Evolutionary conservation across 768 basidiomycete species (phyloP), one percentile per base, ranked within the genome.

Genomic region (Tulasnella sp.): DNA sequence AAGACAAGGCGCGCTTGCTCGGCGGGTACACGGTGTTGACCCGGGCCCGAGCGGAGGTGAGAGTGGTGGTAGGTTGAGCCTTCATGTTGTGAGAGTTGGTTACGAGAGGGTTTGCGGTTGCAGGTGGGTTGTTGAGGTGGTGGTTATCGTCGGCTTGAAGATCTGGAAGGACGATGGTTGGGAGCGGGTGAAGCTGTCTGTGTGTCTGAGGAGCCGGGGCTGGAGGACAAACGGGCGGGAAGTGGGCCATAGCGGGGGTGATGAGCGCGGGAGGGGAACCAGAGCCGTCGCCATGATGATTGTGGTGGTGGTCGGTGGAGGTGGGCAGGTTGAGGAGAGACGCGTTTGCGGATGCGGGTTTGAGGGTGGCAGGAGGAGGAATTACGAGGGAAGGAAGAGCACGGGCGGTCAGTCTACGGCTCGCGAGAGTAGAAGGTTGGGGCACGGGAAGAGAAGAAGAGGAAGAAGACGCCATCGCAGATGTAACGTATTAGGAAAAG

Each of bases 111-210:
- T 54, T 22, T n/a, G 42, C 41, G 90, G 88, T 83, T 91, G 86
- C 72, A 86, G 86, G 44, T 69, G 64, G 64, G 64, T 69, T 9
- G 31, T 16, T 37, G 37, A 37, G 64, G 64, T 92, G 46, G 16
- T 90, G 82, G 90, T 87, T 88, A 95, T 94, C 89, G 95, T 95
- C 94, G 95, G 95, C 86, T 88, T 88, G 37, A 75, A 75, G 77
- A 72, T 78, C 77, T 42, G 64, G 44, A 74, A 80, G 79, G 58
- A 80, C 72, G 58, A 80, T 80, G 58, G 77, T 64, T 1, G 77
- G 76, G 31, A 54, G 75, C n/a, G 76, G 82, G 54, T 48, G 72
- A 48, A 40, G n/a, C 40, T 50, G 75, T 37, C 20, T 79, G 64
- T 73, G 79, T 50, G 69, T 73, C 40, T 75, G 72, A 75, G 48